phyloP scores from a whole-genome alignment of 108 stramenopile genomes.

The Cylindrotheca closterium region DNA sequence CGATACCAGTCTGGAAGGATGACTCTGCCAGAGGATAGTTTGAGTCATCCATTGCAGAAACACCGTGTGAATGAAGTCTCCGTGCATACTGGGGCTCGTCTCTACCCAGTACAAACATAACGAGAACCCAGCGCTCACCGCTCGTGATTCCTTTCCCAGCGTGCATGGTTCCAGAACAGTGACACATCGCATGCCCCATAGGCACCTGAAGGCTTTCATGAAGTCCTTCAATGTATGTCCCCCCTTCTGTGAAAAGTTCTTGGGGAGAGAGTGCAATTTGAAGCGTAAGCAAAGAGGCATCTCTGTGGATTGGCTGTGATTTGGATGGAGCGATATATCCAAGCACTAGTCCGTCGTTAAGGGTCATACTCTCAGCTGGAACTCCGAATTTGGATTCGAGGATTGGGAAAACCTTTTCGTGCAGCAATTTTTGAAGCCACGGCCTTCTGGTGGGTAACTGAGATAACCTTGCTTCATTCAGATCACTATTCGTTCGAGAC shows the following conservation, averaged over 20 bases:
- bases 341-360: slow-evolving; percentile 15
- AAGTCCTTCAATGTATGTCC: slow-evolving; percentile 53
- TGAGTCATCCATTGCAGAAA: not conserved
- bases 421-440: not conserved
- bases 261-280: slow-evolving; percentile 58
- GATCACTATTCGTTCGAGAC: not conserved
- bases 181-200: slow-evolving; percentile 43
- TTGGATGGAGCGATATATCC: slow-evolving; percentile 10
- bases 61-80: slow-evolving; percentile 20
- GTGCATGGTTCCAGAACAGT: slow-evolving; percentile 48
- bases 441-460: not conserved
- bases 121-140: slow-evolving; percentile 45
- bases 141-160: slow-evolving; percentile 49
- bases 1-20: not conserved
- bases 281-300: slow-evolving; percentile 27
- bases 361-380: not conserved
- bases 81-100: slow-evolving; percentile 21
- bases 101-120: slow-evolving; percentile 24
- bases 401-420: not conserved
- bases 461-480: not conserved
- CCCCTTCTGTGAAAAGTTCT: slow-evolving; percentile 66
- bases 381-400: not conserved
- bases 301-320: slow-evolving; percentile 20
- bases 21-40: not conserved
- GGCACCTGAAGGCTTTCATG: slow-evolving; percentile 19